Evolutionary conservation across 441 rosid genomes (phyloP).

Genomic region (Corymbia calophylla): DNA sequence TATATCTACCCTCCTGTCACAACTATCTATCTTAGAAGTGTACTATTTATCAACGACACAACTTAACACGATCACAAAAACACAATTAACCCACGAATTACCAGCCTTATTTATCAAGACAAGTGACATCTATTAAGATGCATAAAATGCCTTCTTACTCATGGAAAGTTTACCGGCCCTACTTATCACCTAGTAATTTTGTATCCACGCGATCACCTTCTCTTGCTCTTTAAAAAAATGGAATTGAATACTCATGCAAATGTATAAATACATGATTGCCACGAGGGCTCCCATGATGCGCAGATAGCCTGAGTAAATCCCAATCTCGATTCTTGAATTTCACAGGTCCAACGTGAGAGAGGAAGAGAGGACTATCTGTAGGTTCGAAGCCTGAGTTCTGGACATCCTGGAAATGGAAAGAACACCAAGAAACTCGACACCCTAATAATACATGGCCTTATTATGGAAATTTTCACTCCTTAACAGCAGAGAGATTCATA

Average conservation of each 20-base stretch:
- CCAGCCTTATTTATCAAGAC: neutral
- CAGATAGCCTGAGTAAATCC: neutral
- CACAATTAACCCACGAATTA: neutral
- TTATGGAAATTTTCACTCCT: neutral
- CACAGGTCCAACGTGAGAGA: neutral
- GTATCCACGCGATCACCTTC: neutral
- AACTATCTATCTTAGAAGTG: neutral
- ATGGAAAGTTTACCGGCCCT: neutral
- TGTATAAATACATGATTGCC: neutral
- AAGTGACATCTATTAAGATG: too few relatives aligned
- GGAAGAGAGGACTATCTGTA: neutral
- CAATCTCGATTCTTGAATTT: neutral
- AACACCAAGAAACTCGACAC: neutral
- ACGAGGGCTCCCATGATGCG: neutral
- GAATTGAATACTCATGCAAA: neutral
- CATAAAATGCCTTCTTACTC: too few relatives aligned
- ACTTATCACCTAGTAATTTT: neutral
- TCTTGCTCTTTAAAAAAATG: neutral
- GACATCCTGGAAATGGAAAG: neutral
- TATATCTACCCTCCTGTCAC: neutral
- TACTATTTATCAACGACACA: neutral
- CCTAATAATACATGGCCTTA: neutral
- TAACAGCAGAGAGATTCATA: neutral
- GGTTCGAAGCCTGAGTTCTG: neutral
- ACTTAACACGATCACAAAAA: neutral